A percentile compares a stretch with the other conserved stretches of the same genome.
Evolutionary conservation across 1,139 yeast species (phyloP).

Genomic region (Yamadazyma taylorii): DNA sequence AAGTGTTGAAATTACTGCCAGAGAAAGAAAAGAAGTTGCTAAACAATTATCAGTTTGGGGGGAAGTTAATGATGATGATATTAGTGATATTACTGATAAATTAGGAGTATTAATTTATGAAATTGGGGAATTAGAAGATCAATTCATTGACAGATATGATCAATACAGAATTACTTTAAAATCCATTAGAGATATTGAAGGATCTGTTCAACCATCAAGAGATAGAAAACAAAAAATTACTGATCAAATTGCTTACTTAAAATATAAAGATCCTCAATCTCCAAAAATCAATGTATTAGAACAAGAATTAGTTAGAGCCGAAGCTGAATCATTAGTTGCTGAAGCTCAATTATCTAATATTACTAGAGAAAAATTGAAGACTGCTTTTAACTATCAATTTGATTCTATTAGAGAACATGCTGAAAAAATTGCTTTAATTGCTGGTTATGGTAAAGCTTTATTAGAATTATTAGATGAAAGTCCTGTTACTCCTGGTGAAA

Average conservation of each 20-base stretch:
- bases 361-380: constrained; percentile 83
- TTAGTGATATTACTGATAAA: constrained; percentile 82
- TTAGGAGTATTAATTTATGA: constrained; percentile 81
- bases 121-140: constrained; percentile 85
- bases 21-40: constrained; percentile 81
- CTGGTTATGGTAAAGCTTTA: constrained; percentile 86
- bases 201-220: constrained; percentile 83
- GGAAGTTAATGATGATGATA: constrained; percentile 81
- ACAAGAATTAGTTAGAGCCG: constrained; percentile 87
- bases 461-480: constrained; percentile 80
- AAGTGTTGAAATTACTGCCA: constrained; percentile 73
- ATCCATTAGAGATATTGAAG: constrained; percentile 80
- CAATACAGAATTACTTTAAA: constrained; percentile 82
- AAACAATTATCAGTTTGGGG: constrained; percentile 85
- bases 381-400: constrained; percentile 81
- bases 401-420: constrained; percentile 81
- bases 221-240: constrained; percentile 85
- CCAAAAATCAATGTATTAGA: constrained; percentile 80
- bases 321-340: constrained; percentile 87
- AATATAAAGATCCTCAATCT: constrained; percentile 82
- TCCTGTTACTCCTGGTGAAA: constrained; percentile 89
- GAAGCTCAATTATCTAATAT: constrained; percentile 88
- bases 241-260: constrained; percentile 78
- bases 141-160: constrained; percentile 82
- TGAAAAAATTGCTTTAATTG: constrained; percentile 81